These are phyloP conservation scores for Haplosporangium sp. DNA, from an alignment of 371 early-diverging fungal genomes.

Conservation along the genomic window DNA sequence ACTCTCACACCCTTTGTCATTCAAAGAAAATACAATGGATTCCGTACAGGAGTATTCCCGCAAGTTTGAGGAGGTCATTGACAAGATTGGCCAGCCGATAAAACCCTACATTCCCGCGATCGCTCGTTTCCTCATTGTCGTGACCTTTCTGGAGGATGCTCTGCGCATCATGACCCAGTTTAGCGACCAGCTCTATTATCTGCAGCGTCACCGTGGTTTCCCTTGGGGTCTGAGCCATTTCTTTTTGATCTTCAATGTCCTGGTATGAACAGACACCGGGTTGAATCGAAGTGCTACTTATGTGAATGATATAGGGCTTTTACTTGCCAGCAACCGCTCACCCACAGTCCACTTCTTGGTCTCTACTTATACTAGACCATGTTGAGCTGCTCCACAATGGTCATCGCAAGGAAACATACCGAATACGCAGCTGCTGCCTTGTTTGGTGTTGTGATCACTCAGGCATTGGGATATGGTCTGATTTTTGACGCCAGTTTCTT, in stretches of 20 bases:
- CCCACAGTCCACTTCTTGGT: neutral
- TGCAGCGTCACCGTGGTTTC: conserved; percentile 83
- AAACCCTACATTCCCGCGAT: conserved; percentile 94
- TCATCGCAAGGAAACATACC: conserved; percentile 82
- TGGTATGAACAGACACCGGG: conserved; percentile 58
- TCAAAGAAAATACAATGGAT: conserved; percentile 36
- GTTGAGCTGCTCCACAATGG: conserved; percentile 80
- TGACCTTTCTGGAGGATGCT: conserved; percentile 96
- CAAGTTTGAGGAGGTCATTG: conserved; percentile 82
- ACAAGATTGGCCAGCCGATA: conserved; percentile 78
- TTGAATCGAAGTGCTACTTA: neutral
- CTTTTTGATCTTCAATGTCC: conserved; percentile 86
- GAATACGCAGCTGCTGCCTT: conserved; percentile 86
- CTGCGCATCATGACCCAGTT: conserved; percentile 90
- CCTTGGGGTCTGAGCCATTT: conserved; percentile 80
- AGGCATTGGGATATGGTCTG: conserved; percentile 94
- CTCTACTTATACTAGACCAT: conserved; percentile 66
- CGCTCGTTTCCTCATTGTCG: conserved; percentile 92
- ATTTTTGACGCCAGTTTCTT: conserved; percentile 91
- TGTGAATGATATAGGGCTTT: neutral
- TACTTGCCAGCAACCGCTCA: neutral
- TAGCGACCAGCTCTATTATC: conserved; percentile 86
- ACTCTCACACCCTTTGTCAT: too few species aligned
- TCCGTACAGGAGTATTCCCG: conserved; percentile 53
- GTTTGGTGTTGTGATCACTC: conserved; percentile 82